phyloP scores from a whole-genome alignment of 176 grass and related monocot genomes.

The Musa itinerans region DNA sequence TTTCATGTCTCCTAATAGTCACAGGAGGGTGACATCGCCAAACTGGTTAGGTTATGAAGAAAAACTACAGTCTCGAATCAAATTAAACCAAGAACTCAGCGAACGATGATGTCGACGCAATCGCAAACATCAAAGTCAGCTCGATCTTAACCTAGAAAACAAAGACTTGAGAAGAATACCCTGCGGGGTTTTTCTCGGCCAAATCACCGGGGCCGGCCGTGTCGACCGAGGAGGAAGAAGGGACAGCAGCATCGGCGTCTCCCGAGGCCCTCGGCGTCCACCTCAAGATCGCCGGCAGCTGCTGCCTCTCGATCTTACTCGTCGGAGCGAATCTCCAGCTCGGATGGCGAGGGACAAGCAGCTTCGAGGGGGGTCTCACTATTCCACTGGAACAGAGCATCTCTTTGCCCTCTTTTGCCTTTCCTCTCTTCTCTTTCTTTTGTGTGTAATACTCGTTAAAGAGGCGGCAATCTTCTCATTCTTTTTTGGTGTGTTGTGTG shows the following conservation, averaged over 20 bases:
- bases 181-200: slow-evolving; percentile 23
- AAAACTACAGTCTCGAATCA: neutral
- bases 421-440: neutral
- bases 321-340: neutral
- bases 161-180: slow-evolving; percentile 12
- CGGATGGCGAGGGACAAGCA: slow-evolving; percentile 21
- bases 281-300: slow-evolving; percentile 23
- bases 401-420: slow-evolving; percentile 13
- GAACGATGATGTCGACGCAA: neutral
- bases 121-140: too few relatives aligned
- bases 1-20: neutral
- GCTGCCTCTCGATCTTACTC: slow-evolving; percentile 19
- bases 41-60: neutral
- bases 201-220: slow-evolving; percentile 20
- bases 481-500: too few relatives aligned
- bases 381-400: slow-evolving; percentile 89
- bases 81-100: neutral
- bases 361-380: slow-evolving; percentile 40
- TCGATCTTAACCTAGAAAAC: too few relatives aligned
- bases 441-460: too few relatives aligned
- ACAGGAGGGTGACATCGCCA: neutral
- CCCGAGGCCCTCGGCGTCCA: slow-evolving; percentile 46
- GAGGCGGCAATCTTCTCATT: too few relatives aligned
- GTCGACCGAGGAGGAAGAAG: slow-evolving; percentile 26
- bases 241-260: slow-evolving; percentile 26